Percentiles rank a stretch among this genome's conserved stretches.
Evolutionary conservation across 2,329 filamentous ascomycete species (phyloP).

Genomic region (Pseudogymnoascus sp.): DNA sequence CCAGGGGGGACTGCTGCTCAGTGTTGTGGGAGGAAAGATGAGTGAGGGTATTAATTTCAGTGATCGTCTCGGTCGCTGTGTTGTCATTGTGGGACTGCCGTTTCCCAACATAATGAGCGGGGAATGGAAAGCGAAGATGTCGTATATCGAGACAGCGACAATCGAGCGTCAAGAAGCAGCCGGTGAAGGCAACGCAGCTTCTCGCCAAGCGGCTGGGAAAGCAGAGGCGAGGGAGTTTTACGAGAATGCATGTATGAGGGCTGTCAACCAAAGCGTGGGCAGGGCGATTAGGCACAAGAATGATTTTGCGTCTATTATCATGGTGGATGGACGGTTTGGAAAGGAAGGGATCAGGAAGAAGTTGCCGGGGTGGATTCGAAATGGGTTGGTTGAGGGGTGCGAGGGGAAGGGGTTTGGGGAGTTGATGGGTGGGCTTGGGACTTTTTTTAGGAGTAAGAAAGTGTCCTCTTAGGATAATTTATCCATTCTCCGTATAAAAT

Average conservation of each 20-base stretch:
- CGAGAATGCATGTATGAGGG: conserved; percentile 92
- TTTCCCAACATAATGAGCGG: conserved; percentile 85
- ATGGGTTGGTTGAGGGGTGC: conserved; percentile 49
- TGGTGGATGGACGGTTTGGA: conserved; percentile 76
- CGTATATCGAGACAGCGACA: conserved; percentile 66
- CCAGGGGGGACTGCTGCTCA: conserved; percentile 71
- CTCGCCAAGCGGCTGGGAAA: conserved; percentile 32
- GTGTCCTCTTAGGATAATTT: not conserved
- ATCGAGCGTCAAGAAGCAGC: conserved; percentile 28
- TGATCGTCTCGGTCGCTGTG: conserved; percentile 77
- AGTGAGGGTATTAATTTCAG: conserved; percentile 99
- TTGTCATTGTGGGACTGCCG: conserved; percentile 84
- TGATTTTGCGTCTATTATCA: conserved; percentile 85
- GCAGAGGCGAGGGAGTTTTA: conserved; percentile 69
- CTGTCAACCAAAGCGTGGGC: conserved; percentile 94
- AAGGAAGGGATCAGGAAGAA: conserved; percentile 65
- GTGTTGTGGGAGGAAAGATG: conserved; percentile 88
- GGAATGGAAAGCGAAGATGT: conserved; percentile 87
- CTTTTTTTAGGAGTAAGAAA: conserved; percentile 51
- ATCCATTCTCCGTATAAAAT: not conserved
- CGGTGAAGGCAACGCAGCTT: conserved; percentile 4
- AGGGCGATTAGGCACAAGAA: conserved; percentile 78
- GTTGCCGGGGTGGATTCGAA: conserved; percentile 81
- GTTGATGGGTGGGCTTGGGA: conserved; percentile 48
- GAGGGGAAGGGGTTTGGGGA: conserved; percentile 45